Conservation (phyloP, 1,284 basidiomycete genomes). For the Cryptococcus sp. region DNA sequence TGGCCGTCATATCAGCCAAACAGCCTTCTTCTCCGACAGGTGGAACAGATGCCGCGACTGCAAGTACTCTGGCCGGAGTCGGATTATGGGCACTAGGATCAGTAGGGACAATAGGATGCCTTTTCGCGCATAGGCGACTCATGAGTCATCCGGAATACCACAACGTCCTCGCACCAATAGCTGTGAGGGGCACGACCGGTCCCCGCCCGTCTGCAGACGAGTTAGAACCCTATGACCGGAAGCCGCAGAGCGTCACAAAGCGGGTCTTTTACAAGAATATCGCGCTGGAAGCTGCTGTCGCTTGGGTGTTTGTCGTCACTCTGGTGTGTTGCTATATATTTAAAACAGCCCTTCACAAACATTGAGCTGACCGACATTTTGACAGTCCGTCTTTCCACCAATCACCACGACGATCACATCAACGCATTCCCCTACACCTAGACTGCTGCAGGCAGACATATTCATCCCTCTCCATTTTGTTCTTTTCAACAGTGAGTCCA, state of each 20-base stretch:
- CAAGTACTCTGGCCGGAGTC: conserved; percentile 35
- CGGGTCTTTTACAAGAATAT: conserved; percentile 61
- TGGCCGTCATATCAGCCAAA: conserved; percentile 38
- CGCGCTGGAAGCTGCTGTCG: conserved; percentile 68
- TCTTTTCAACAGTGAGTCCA: conserved; percentile 51
- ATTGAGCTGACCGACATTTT: not conserved
- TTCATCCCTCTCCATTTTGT: conserved; percentile 54
- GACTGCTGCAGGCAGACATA: conserved; percentile 44
- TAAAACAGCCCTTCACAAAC: not conserved
- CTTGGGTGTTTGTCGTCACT: conserved; percentile 75
- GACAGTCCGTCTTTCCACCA: conserved; percentile 77
- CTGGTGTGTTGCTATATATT: conserved; percentile 60
- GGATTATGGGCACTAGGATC: conserved; percentile 45
- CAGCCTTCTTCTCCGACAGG: not conserved
- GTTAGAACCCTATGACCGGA: not conserved
- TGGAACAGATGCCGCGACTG: conserved; percentile 1
- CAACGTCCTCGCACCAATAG: conserved; percentile 22
- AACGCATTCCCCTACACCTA: conserved; percentile 57
- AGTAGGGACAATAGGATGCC: conserved; percentile 29
- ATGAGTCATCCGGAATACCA: conserved; percentile 31
- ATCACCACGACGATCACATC: conserved; percentile 75
- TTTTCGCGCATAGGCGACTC: conserved; percentile 33
- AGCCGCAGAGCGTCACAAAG: conserved; percentile 19
- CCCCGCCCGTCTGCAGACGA: not conserved
- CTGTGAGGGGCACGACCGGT: conserved; percentile 2